These are phyloP conservation scores for Margaritispora aquatica DNA, from an alignment of 495 filamentous ascomycete genomes.

Conservation along the genomic window DNA sequence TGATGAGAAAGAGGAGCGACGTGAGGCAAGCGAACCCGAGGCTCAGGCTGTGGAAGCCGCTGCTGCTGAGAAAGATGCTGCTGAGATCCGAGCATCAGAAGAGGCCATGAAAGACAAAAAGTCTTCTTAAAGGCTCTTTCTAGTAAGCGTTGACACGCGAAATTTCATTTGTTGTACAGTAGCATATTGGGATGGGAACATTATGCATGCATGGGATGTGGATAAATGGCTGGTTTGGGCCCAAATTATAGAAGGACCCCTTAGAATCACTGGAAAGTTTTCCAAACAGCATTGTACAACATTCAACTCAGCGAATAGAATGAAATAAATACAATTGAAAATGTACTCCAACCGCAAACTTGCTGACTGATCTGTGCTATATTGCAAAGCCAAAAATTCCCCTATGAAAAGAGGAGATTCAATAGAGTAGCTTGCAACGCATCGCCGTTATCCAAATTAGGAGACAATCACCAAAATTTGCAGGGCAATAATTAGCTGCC, in stretches of 20 bases:
- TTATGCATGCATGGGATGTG: constrained; percentile 16
- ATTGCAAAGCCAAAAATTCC: no score
- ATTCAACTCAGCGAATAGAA: constrained; percentile 12
- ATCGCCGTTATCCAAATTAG: no score
- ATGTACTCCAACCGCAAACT: no score
- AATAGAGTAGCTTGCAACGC: no score
- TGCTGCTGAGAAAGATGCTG: constrained; percentile 19
- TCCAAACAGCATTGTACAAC: constrained; percentile 15
- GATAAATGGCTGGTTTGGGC: constrained; percentile 2
- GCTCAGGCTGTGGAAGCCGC: constrained; percentile 19
- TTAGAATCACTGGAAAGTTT: constrained; percentile 13
- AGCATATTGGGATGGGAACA: constrained; percentile 10
- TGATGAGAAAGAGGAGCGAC: constrained; percentile 49
- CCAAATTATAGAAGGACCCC: constrained; percentile 17
- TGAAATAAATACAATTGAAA: not conserved
- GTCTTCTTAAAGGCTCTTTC: constrained; percentile 1
- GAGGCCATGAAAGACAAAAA: constrained; percentile 12
- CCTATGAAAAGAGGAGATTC: no score
- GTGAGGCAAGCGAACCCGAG: constrained; percentile 10
- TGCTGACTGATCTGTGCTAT: not conserved
- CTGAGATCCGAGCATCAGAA: constrained; percentile 13
- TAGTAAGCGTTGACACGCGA: not conserved
- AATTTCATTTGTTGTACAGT: constrained; percentile 23
- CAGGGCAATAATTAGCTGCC: no score
- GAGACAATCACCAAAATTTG: no score